Evolutionary conservation across 2,329 filamentous ascomycete species (phyloP), one percentile per base, ranked within the genome.

Genomic region (Aspergillus spinulosporus): DNA sequence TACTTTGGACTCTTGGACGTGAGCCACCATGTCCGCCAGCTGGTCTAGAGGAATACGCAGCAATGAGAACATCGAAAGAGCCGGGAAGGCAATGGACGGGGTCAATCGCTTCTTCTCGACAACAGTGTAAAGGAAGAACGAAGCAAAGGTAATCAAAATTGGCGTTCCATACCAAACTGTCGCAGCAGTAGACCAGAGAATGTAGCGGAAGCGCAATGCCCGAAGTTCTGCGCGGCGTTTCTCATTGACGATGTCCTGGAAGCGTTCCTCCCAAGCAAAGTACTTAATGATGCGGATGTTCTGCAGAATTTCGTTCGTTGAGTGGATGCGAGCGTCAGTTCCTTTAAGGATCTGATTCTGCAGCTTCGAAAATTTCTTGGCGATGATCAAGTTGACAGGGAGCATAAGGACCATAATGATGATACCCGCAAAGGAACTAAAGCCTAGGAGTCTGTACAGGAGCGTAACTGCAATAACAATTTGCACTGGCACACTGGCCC

Each of bases 201-300:
- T 85, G 75, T 96, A 99, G 58, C 93, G 85, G 39, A 84, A 84
- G 56, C 92, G 87, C 53, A 99, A 75, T 32, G 90, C 85, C 65
- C 83, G 86, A 50, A 99, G 81, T 72, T 99, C 94, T 2, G 80
- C 80, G 43, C 81, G 80, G 60, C 94, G 86, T 77, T 96, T 97
- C 72, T 97, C 93, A 59, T 95, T 89, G 34, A 99, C 91, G 53
- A 90, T 86, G 21, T 85, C 84, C 56, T 89, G 85, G 71, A 97
- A 99, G 2, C 93, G 88, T 65, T 92, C 86, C 73, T 99, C 94
- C 94, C 94, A 99, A 0, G 94, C 93, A 71, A 99, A 99, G 74
- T 94, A 99, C 72, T 99, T 99, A 83, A 99, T 97, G 71, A 99
- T 97, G 50, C 94, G 87, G 63, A 99, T 97, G 67, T 97, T 99